These are phyloP conservation scores for Tremella mesenterica DNA, from an alignment of 768 basidiomycete genomes.

Conservation along the genomic window DNA sequence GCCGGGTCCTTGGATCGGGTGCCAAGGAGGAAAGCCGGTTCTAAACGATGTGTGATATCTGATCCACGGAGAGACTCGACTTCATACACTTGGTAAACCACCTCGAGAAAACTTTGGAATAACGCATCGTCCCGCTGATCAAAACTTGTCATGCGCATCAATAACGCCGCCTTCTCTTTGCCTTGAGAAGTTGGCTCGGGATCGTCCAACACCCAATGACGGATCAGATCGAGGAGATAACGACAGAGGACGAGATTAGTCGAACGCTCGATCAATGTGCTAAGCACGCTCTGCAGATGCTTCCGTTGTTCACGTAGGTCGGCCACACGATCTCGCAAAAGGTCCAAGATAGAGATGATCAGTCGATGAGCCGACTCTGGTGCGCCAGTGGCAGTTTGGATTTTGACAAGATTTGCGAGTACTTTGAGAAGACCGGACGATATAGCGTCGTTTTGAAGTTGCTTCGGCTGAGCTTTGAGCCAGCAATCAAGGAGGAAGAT, in stretches of 20 bases:
- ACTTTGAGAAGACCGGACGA: conserved; percentile 67
- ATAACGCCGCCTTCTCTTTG: conserved; percentile 83
- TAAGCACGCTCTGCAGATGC: conserved; percentile 66
- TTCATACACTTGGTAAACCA: conserved; percentile 91
- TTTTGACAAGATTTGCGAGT: conserved; percentile 74
- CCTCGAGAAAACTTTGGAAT: conserved; percentile 71
- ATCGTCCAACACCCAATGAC: conserved; percentile 86
- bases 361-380: conserved; percentile 53
- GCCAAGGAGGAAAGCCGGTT: conserved; percentile 85
- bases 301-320: conserved; percentile 79
- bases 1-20: conserved; percentile 71
- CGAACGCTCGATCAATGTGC: conserved; percentile 80
- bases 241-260: conserved; percentile 68
- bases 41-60: conserved; percentile 85
- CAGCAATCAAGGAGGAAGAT: conserved; percentile 81
- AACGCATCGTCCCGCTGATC: conserved; percentile 64
- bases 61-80: conserved; percentile 75
- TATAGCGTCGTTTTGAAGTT: conserved; percentile 63
- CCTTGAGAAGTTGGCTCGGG: conserved; percentile 42
- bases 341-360: conserved; percentile 64
- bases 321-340: conserved; percentile 69
- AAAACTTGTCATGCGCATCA: conserved; percentile 78
- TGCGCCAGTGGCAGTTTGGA: conserved; percentile 61
- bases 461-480: conserved; percentile 67
- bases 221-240: conserved; percentile 73